A percentile compares a stretch with the other conserved stretches of the same genome.
Evolutionary conservation across 768 basidiomycete genomes (phyloP).

Genomic region (Collybia nuda): DNA sequence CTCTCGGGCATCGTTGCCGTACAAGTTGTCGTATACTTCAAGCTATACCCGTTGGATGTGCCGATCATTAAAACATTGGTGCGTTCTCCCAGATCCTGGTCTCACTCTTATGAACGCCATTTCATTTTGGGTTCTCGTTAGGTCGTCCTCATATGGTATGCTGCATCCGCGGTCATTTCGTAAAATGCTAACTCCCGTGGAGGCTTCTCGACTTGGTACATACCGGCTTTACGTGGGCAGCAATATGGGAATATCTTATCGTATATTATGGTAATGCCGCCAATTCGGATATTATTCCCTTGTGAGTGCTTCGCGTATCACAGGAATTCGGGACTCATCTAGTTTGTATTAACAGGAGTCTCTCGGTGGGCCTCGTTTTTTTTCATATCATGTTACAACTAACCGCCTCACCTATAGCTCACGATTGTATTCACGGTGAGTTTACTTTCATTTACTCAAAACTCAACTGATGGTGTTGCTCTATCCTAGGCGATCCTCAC

Average conservation of each 20-base stretch:
- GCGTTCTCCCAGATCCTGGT: conserved; percentile 5
- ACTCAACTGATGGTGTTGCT: not conserved
- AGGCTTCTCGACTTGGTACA: conserved; percentile 26
- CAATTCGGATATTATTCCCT: conserved; percentile 19
- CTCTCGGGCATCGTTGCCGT: conserved; percentile 34
- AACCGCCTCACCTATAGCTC: conserved; percentile 5
- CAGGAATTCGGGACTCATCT: not conserved
- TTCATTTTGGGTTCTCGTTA: conserved; percentile 3
- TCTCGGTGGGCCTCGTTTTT: conserved; percentile 6
- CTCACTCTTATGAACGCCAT: not conserved
- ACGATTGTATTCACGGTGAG: conserved; percentile 19
- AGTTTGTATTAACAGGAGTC: not conserved
- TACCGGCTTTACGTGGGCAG: conserved; percentile 20
- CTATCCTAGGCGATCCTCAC: conserved; percentile 22
- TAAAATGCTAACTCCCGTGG: not conserved
- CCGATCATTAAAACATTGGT: conserved; percentile 26
- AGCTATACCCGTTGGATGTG: conserved; percentile 28
- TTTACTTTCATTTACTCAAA: not conserved
- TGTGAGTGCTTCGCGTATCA: conserved; percentile 14
- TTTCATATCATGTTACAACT: not conserved
- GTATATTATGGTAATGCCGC: conserved; percentile 12
- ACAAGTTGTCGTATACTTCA: conserved; percentile 33
- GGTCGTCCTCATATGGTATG: conserved; percentile 33
- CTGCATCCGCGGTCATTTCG: not conserved
- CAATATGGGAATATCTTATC: conserved; percentile 26